These are phyloP conservation scores for Neohortaea acidophila DNA, from an alignment of 495 filamentous ascomycete genomes.

Conservation along the genomic window DNA sequence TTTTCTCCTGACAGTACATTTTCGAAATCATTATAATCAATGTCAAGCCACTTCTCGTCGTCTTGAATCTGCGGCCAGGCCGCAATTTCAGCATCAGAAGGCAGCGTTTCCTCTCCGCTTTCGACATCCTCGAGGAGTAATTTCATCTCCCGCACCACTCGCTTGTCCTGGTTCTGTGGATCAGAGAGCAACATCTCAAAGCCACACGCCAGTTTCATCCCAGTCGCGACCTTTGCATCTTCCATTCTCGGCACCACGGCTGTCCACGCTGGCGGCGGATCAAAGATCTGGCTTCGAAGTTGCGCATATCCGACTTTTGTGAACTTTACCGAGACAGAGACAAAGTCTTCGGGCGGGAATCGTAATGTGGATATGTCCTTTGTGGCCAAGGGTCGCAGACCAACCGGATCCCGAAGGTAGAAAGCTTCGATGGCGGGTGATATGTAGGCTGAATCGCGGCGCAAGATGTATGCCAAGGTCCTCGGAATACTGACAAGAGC, in stretches of 20 bases:
- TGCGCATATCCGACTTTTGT: conserved; percentile 86
- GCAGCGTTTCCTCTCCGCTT: conserved; percentile 44
- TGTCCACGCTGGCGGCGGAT: conserved; percentile 47
- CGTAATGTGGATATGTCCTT: conserved; percentile 30
- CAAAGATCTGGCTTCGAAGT: conserved; percentile 76
- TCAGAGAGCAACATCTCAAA: conserved; percentile 75
- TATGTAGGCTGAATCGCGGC: conserved; percentile 53
- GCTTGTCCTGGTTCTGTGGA: conserved; percentile 48
- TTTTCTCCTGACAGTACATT: conserved; percentile 48
- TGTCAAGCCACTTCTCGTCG: conserved; percentile 83
- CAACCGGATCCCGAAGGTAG: conserved; percentile 76
- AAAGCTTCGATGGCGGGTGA: conserved; percentile 80
- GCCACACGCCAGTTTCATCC: conserved; percentile 80
- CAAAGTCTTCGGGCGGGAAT: conserved; percentile 65
- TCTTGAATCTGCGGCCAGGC: conserved; percentile 56
- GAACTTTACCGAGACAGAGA: conserved; percentile 62
- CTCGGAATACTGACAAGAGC: conserved; percentile 59
- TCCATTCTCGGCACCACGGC: conserved; percentile 25
- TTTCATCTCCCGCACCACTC: conserved; percentile 53
- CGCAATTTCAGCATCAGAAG: conserved; percentile 56
- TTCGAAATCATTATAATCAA: conserved; percentile 80
- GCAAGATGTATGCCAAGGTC: conserved; percentile 66
- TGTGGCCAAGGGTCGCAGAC: conserved; percentile 50
- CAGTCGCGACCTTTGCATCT: conserved; percentile 43
- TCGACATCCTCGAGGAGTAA: conserved; percentile 59